Evolutionary conservation across 2,329 filamentous ascomycete species (phyloP), one percentile per base, ranked within the genome.

Genomic region (Aspergillus ruber): DNA sequence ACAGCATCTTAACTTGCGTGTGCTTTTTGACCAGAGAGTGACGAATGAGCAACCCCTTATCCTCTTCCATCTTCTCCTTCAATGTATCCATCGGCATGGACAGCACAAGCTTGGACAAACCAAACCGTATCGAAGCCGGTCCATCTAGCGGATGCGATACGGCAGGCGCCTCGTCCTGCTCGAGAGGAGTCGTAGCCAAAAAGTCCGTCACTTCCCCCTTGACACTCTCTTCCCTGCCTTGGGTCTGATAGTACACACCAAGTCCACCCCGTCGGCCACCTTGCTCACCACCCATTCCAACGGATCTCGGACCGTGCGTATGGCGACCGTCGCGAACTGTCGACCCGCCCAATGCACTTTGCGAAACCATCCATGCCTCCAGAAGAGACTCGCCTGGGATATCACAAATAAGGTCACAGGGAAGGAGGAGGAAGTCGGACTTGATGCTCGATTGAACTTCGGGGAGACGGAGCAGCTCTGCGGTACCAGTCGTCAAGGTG

Each of bases 141-240:
- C 60, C 56, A 40, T 62, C 58, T 23, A 56, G 78, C 0, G 81
- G 76, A 8, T 82, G 74, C 6, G 80, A 75, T 1, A 83, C 77
- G 13, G 77, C 68, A 0, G 82, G 61, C 12, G 63, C 62, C 45
- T 72, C 68, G 39, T 71, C 72, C 4, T 74, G 62, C 3, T 82
- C 73, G 5, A 93, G 72, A 3, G 86, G 82, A 0, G 86, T 79
- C 1, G 87, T 89, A 7, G 85, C 88, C 58, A 96, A 80, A 64
- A 96, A 96, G 62, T 97, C 91, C 2, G 89, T 93, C 66, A 95
- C 90, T 66, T 96, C 89, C 41, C 85, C 85, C 71, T 96, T 97
- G 52, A 91, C 79, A 32, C 83, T 82, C 5, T 82, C 83, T 52
- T 86, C 85, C 17, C 70, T 61, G 15, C 77, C 80, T 63, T 88